A percentile compares a stretch with the other conserved stretches of the same genome.
Evolutionary conservation across 192 early-diverging fungal species (phyloP).

Genomic region (Backusella macrospora): DNA sequence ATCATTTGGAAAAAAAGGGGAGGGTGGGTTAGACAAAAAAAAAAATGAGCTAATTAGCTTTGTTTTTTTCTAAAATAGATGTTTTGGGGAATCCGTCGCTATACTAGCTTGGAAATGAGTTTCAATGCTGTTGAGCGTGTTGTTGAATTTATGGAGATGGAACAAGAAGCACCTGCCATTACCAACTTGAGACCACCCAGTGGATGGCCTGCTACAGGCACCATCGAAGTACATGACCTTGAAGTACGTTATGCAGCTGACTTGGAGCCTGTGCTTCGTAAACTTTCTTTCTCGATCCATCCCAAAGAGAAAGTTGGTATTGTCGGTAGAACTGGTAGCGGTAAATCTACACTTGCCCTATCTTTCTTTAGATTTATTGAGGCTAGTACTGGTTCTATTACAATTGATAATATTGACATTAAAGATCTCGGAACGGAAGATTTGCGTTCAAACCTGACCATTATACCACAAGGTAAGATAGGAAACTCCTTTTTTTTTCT

Average conservation of each 20-base stretch:
- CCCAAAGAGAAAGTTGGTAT: constrained; percentile 85
- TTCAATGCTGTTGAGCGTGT: constrained; percentile 89
- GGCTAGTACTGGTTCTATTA: constrained; percentile 65
- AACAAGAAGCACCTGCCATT: constrained; percentile 75
- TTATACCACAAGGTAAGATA: constrained; percentile 78
- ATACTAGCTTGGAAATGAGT: constrained; percentile 77
- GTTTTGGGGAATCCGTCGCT: constrained; percentile 65
- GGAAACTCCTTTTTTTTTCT: neutral
- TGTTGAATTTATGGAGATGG: constrained; percentile 78
- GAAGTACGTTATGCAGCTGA: constrained; percentile 77
- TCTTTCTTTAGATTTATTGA: constrained; percentile 83
- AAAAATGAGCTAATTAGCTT: neutral
- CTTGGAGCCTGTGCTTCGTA: constrained; percentile 70
- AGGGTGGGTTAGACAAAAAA: constrained; percentile 60
- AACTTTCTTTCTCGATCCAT: constrained; percentile 66
- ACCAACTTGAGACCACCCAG: constrained; percentile 55
- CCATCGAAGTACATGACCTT: constrained; percentile 71
- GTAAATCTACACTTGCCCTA: constrained; percentile 79
- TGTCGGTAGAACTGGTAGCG: constrained; percentile 90
- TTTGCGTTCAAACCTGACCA: constrained; percentile 75
- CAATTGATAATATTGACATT: constrained; percentile 82
- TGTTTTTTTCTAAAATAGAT: constrained; percentile 34
- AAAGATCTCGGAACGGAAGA: constrained; percentile 72
- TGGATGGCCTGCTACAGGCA: constrained; percentile 76
- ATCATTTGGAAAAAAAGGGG: constrained; percentile 55